Evolutionary conservation across 257 asterid genomes (phyloP), one percentile per base, ranked within the genome.

Genomic region (Paulownia fortunei): DNA sequence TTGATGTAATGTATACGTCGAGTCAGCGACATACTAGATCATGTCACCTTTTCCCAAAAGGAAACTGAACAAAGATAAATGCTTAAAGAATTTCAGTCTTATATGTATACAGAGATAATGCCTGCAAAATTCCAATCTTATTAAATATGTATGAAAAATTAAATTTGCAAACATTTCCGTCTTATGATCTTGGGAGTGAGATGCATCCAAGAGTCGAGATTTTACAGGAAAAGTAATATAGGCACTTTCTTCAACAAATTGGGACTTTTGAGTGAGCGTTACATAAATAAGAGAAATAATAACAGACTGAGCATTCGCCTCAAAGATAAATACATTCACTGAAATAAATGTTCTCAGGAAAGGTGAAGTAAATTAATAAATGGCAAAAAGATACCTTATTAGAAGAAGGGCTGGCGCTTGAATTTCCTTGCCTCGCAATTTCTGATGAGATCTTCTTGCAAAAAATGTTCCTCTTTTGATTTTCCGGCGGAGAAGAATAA

Each of bases 381-480:
- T 56, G 34, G 60, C 49, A 26, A 47, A 79, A 13, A 3, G 5
- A 15, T 59, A 89, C 92, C 89, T 87, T 87, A 59, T 81, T 83
- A 70, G 81, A 66, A 79, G 84, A 42, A 69, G 82, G 76, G 44
- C 73, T 70, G 16, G 83, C n/a, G 41, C 24, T 74, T 34, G 86
- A 80, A 58, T 79, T 82, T 21, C 68, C 82, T 18, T 69, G 78
- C 41, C 67, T 76, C 10, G 69, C 72, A 82, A 54, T 77, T 75
- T 81, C 83, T 46, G 85, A 69, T 37, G 83, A 73, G 56, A 63
- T 42, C 19, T 68, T 76, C 54, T 42, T 65, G 67, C 63, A 42
- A 52, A 78, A 65, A 79, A 27, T 18, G 24, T 18, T 78, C 82
- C 65, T 80, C 73, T 46, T 65, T 54, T 67, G 76, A 77, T 61